Evolutionary conservation across 805 yeast genomes (phyloP).

Genomic region (Phaffomyces thermotolerans): DNA sequence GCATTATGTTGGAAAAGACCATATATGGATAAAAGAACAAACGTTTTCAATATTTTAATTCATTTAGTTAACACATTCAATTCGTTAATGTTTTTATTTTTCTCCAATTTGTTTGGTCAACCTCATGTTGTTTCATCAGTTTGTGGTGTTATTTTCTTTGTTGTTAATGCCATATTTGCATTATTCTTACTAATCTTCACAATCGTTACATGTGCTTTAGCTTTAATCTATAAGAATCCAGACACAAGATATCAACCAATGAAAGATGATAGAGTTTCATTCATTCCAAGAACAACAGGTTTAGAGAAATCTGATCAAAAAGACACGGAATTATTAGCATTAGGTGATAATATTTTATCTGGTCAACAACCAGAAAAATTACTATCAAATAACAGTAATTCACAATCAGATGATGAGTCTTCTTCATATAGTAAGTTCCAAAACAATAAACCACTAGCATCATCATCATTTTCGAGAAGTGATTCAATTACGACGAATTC

Average conservation of each 20-base stretch:
- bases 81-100: constrained; percentile 81
- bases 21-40: constrained; percentile 90
- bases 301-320: constrained; percentile 20
- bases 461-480: constrained; percentile 1
- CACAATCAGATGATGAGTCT: constrained; percentile 4
- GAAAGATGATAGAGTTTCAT: constrained; percentile 95
- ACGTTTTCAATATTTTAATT: constrained; percentile 84
- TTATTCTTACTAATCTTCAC: constrained; percentile 76
- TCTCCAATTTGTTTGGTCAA: constrained; percentile 75
- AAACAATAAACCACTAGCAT: neutral
- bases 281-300: constrained; percentile 54
- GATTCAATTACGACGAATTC: constrained; percentile 1
- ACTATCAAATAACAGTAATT: constrained; percentile 6
- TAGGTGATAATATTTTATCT: constrained; percentile 24
- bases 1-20: constrained; percentile 71
- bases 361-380: constrained; percentile 24
- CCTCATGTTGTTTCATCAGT: constrained; percentile 87
- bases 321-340: constrained; percentile 24
- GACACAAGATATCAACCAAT: constrained; percentile 93
- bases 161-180: constrained; percentile 85
- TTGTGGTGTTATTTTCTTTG: constrained; percentile 84
- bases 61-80: constrained; percentile 75
- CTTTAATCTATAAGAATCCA: constrained; percentile 83
- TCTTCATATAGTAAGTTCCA: constrained; percentile 2
- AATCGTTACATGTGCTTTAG: constrained; percentile 78